These are phyloP conservation scores for Pogostemon cablin DNA, from an alignment of 257 asterid genomes.

Conservation along the genomic window DNA sequence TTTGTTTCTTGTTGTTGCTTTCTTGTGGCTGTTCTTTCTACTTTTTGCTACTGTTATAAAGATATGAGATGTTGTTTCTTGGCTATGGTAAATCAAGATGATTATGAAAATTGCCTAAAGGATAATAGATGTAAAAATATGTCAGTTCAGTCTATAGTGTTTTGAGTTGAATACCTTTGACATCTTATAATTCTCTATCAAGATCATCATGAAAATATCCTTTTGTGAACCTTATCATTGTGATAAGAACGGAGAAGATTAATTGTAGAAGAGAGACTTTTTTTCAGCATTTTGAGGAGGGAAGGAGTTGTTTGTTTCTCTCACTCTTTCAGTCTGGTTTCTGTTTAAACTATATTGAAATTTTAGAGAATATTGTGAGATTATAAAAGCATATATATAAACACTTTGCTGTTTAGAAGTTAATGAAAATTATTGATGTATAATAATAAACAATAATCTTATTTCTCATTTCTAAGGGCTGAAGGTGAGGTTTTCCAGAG, in stretches of 20 bases:
- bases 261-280: background rate
- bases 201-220: background rate
- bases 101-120: background rate
- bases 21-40: background rate
- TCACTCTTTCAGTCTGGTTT: background rate
- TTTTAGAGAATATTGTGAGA: slow-evolving; percentile 1
- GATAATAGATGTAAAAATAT: slow-evolving; percentile 18
- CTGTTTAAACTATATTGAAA: slow-evolving; percentile 12
- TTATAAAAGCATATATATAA: background rate
- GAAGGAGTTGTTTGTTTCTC: slow-evolving; percentile 16
- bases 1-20: background rate
- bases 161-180: slow-evolving; percentile 14
- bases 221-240: background rate
- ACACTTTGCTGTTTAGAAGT: background rate
- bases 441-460: slow-evolving; percentile 4
- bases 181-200: slow-evolving; percentile 10
- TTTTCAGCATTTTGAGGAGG: slow-evolving; percentile 1
- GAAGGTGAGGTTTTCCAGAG: slow-evolving; percentile 25
- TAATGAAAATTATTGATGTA: background rate
- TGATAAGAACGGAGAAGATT: background rate
- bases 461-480: slow-evolving; percentile 27
- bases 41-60: background rate
- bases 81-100: background rate
- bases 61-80: background rate
- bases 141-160: background rate